Percentiles rank a stretch among this genome's conserved stretches.
Conservation (phyloP, 2,329 filamentous ascomycete genomes). For the Cyclaneusma minus region DNA sequence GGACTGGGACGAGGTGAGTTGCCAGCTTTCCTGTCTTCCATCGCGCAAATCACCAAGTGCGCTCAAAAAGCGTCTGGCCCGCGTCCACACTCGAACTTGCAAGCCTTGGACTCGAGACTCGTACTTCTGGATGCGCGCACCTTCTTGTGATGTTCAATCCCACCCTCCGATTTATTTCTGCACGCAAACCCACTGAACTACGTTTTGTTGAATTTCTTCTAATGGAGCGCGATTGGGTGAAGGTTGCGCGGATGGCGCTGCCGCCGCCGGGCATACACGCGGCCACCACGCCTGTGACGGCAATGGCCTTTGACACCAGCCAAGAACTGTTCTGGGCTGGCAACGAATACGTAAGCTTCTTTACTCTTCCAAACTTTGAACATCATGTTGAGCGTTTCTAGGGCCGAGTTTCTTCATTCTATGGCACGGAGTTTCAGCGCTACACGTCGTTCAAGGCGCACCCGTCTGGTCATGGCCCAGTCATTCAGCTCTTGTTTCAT, state of each 20-base stretch:
- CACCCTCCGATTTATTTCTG: conserved; percentile 7
- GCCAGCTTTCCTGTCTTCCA: conserved; percentile 4
- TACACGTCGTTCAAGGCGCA: conserved; percentile 88
- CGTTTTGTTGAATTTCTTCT: conserved; percentile 2
- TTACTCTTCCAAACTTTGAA: conserved; percentile 1
- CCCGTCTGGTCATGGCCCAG: conserved; percentile 52
- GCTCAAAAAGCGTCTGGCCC: conserved; percentile 5
- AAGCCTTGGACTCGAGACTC: neutral
- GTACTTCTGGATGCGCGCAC: conserved; percentile 5
- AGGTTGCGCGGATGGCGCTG: conserved; percentile 72
- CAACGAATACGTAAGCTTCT: conserved; percentile 61
- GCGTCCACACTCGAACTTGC: neutral
- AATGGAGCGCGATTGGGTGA: conserved; percentile 16
- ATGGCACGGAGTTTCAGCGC: conserved; percentile 66
- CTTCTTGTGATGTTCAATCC: conserved; percentile 6
- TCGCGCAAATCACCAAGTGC: conserved; percentile 4
- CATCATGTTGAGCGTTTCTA: no score
- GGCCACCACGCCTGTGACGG: conserved; percentile 55
- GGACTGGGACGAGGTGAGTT: conserved; percentile 51
- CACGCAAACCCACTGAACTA: neutral
- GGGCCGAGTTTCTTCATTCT: conserved; percentile 83
- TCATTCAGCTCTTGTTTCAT: conserved; percentile 82
- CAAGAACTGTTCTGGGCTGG: conserved; percentile 90
- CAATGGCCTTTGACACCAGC: conserved; percentile 74
- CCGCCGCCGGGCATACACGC: conserved; percentile 60